Base-by-base conservation (phyloP, 2,329 filamentous ascomycete species). In the Bipolaris zeicola region DNA sequence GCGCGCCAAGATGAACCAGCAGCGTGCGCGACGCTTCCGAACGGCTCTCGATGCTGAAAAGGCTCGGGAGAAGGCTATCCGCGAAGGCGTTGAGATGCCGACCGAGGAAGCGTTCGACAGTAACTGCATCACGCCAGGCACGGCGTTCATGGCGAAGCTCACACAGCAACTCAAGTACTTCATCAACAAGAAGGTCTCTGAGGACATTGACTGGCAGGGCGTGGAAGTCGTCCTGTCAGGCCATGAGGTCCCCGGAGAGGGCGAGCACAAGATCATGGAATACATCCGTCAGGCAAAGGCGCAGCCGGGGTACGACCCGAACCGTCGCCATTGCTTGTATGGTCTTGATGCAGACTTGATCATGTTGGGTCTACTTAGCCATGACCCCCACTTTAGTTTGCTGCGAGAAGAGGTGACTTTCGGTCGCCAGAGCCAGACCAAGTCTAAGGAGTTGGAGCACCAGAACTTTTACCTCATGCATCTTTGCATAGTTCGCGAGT, bases 221-320 rank as follows among this genome's bases (percentile, higher is more conserved):
- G 95, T 96, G 64, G 93, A 98, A 73, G 89, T 99, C 67, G 92
- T 99, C 50, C 84, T 99, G 57, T 99, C 95, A 5, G 95, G 96
- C 52, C 96, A 99, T 73, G 96, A 99, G 77, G 94, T 98, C 24
- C 95, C 95, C 6, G 95, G 95, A 68, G 96, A 99, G 79, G 95
- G 95, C 69, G 95, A 99, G 78, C 95, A 99, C 82, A 99, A 99
- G 81, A 96, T 99, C 78, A 99, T 99, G 95, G 96, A 99, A 78
- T 99, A 99, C 78, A 99, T 99, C 77, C 90, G 95, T 67, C 91
- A 96, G 77, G 91, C 95, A 61, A 98, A 98, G 82, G 92, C 94
- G 46, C 95, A 99, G 77, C 91, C 91, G 2, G 87, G 89, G 62
- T 99, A 99, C 77, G 89, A 96, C 75, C 85, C 91, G 47, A 98